Evolutionary conservation across 495 filamentous ascomycete species (phyloP).

Genomic region (Trichoderma virens): DNA sequence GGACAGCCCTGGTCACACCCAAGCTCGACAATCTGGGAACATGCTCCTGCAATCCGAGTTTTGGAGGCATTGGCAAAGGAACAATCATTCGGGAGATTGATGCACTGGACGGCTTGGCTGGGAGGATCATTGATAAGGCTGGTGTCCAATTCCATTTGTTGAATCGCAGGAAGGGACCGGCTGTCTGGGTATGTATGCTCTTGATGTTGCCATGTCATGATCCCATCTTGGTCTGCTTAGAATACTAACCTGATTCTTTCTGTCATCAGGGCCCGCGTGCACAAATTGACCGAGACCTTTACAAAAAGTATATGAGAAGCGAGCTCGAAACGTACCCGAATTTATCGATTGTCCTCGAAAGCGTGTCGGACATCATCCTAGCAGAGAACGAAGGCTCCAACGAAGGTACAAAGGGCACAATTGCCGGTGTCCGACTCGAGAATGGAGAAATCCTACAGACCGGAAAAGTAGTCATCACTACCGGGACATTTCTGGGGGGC

Average conservation of each 20-base stretch:
- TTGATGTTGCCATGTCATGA: neutral
- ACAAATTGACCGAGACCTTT: slow-evolving; percentile 89
- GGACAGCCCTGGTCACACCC: slow-evolving; percentile 84
- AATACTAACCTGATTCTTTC: neutral
- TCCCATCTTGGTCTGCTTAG: neutral
- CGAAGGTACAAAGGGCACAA: slow-evolving; percentile 57
- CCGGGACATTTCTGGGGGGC: slow-evolving; percentile 89
- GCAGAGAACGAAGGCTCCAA: slow-evolving; percentile 42
- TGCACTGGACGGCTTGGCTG: slow-evolving; percentile 86
- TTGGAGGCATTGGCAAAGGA: slow-evolving; percentile 97
- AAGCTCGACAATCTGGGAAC: slow-evolving; percentile 82
- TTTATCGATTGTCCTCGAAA: slow-evolving; percentile 72
- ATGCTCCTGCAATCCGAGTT: slow-evolving; percentile 96
- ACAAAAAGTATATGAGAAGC: slow-evolving; percentile 84
- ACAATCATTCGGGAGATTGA: slow-evolving; percentile 95
- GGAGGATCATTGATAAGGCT: slow-evolving; percentile 85
- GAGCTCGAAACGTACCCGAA: slow-evolving; percentile 72
- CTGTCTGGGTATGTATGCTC: slow-evolving; percentile 60
- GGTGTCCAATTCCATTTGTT: slow-evolving; percentile 85
- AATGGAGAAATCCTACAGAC: slow-evolving; percentile 79
- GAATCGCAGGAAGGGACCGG: slow-evolving; percentile 84
- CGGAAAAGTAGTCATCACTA: slow-evolving; percentile 83
- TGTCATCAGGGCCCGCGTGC: slow-evolving; percentile 61
- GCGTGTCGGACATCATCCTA: slow-evolving; percentile 84
- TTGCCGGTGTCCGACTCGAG: slow-evolving; percentile 81